Evolutionary conservation across 2,329 filamentous ascomycete species (phyloP).

Genomic region (Neoarthrinium moseri): DNA sequence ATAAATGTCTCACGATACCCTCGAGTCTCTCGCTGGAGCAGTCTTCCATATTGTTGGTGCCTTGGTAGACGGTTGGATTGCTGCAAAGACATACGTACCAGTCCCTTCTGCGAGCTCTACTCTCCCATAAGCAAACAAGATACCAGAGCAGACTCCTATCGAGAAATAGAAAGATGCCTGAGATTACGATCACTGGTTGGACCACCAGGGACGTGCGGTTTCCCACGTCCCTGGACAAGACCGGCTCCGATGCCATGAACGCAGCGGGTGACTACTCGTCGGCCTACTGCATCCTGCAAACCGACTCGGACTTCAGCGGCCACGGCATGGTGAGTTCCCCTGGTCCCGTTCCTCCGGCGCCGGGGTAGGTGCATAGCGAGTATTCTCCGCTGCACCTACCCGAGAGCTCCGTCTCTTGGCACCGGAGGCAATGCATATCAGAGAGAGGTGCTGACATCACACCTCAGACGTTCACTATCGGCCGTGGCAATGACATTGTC

Average conservation of each 20-base stretch:
- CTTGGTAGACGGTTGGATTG: too few relatives aligned
- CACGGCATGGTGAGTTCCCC: conserved; percentile 68
- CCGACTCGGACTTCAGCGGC: conserved; percentile 68
- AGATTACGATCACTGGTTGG: conserved; percentile 72
- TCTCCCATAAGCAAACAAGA: too few relatives aligned
- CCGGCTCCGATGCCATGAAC: conserved; percentile 97
- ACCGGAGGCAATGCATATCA: background rate
- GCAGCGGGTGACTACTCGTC: conserved; percentile 88
- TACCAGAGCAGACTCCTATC: too few relatives aligned
- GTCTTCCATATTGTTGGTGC: too few relatives aligned
- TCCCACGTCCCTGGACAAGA: conserved; percentile 92
- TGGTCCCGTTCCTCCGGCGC: background rate
- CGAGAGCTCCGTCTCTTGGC: background rate
- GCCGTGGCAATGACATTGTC: conserved; percentile 89
- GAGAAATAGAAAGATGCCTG: conserved; percentile 36
- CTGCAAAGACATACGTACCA: too few relatives aligned
- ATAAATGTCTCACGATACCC: too few relatives aligned
- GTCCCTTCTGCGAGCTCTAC: too few relatives aligned
- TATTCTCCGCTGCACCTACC: background rate
- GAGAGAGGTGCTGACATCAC: conserved; percentile 6
- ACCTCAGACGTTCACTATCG: conserved; percentile 73
- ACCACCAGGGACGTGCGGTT: conserved; percentile 73
- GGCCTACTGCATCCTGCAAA: conserved; percentile 90
- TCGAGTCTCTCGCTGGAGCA: too few relatives aligned
- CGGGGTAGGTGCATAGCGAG: background rate